Conservation (phyloP, 2,329 filamentous ascomycete genomes). For the Teratosphaeria viscida region DNA sequence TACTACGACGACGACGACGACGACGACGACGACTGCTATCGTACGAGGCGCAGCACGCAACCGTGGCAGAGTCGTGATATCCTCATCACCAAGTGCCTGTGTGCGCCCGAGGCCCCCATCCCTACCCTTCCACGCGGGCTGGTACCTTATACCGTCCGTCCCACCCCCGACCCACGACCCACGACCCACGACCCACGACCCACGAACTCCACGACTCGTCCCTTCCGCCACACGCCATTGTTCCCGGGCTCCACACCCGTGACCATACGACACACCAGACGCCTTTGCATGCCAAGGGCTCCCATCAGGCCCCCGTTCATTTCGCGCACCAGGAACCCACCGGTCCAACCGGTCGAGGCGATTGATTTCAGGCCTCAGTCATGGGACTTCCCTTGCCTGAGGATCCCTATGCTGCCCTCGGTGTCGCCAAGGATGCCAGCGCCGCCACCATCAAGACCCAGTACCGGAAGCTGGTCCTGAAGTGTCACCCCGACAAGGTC, state of each 20-base stretch:
- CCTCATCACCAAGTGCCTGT: neutral
- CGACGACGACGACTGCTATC: neutral
- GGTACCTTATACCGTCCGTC: neutral
- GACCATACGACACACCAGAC: neutral
- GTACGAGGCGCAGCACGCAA: neutral
- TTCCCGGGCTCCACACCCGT: neutral
- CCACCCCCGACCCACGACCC: too few relatives aligned
- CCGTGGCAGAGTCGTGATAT: neutral
- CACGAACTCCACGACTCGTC: neutral
- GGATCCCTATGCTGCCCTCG: slow-evolving; percentile 78
- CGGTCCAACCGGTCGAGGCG: neutral
- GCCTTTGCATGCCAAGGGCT: neutral
- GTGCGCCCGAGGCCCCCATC: neutral
- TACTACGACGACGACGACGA: too few relatives aligned
- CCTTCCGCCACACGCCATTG: neutral
- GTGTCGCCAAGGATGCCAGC: slow-evolving; percentile 60
- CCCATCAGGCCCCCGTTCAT: neutral
- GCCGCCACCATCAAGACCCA: slow-evolving; percentile 75
- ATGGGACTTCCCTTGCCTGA: slow-evolving; percentile 32
- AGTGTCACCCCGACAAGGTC: slow-evolving; percentile 58
- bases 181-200: too few relatives aligned
- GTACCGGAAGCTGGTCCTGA: slow-evolving; percentile 83
- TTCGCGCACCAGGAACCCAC: neutral
- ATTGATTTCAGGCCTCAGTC: neutral
- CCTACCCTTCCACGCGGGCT: neutral